Percentiles rank a stretch among this genome's conserved stretches.
Evolutionary conservation across 2,329 filamentous ascomycete species (phyloP).

Genomic region (Colletotrichum lini): DNA sequence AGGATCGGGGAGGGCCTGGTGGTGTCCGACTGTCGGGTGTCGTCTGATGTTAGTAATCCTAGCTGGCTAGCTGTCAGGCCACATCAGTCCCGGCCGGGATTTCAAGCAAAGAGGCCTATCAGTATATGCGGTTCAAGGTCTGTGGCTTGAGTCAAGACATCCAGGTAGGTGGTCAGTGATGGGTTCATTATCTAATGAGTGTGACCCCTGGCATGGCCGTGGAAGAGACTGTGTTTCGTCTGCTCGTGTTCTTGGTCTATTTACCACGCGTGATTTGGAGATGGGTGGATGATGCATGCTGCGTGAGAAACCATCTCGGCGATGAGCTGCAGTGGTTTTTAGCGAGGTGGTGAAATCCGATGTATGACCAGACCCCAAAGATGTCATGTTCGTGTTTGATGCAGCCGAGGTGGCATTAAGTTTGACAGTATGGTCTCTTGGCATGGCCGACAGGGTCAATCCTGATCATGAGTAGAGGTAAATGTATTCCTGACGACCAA

Average conservation of each 20-base stretch:
- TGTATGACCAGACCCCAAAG: neutral
- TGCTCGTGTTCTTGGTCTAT: neutral
- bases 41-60: slow-evolving; percentile 16
- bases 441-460: neutral
- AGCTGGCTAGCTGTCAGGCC: slow-evolving; percentile 13
- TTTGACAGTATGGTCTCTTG: no score
- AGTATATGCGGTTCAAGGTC: neutral
- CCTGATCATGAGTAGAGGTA: no score
- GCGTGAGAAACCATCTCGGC: neutral
- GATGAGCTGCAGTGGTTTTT: no score
- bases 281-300: no score
- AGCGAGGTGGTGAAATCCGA: neutral
- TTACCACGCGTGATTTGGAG: neutral
- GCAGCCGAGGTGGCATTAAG: neutral
- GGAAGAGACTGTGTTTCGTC: neutral
- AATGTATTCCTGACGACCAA: neutral
- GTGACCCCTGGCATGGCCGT: neutral
- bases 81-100: neutral
- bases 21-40: slow-evolving; percentile 9
- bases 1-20: neutral
- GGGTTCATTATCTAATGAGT: neutral
- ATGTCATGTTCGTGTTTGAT: no score
- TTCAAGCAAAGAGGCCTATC: neutral
- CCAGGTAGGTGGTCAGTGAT: neutral
- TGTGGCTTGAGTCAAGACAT: slow-evolving; percentile 4